Evolutionary conservation across 768 basidiomycete species (phyloP), one percentile per base, ranked within the genome.

Genomic region (Agaricus subrufescens): DNA sequence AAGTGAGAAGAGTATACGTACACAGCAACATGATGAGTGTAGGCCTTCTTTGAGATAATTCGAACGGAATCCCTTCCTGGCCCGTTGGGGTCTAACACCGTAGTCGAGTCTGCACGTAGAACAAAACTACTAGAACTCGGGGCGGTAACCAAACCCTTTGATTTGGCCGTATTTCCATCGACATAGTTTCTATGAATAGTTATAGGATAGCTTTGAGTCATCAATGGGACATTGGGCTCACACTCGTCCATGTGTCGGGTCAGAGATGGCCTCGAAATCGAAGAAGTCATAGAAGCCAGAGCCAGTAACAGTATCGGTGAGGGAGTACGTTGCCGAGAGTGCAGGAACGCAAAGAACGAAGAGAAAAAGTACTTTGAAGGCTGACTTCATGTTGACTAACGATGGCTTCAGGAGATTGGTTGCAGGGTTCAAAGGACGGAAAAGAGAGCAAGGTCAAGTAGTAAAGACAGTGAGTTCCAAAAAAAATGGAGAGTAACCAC

Each of bases 191-290:
- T 79, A 40, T 11, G 44, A 34, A 34, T 34, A 19, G 19, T 19
- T 19, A 19, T 19, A 19, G 19, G 19, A 19, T 19, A 19, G 19
- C 19, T 19, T 19, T 19, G 19, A 19, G 19, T 19, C 19, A 19
- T 19, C 19, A 19, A 19, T 19, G 49, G 7, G 12, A 1, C 3
- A 63, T 19, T 19, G 19, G 19, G 19, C 78, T 57, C 68, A 86
- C 84, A 86, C 85, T 63, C 83, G 70, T 15, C 85, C 85, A 46
- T 82, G 71, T 2, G 83, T 86, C 1, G 85, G 84, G 62, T 86
- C 85, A 0, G 74, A 54, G 34, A 80, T 77, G 3, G 71, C 71
- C 60, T 81, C 68, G 64, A 77, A 80, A 34, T 66, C 62, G 66
- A 86, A 86, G 42, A 72, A 66, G 11, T 67, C 65, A 56, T 79